Evolutionary conservation across 2,329 filamentous ascomycete genomes (phyloP), one percentile per base, ranked within the genome.

Genomic region (Paramyrothecium sp.): DNA sequence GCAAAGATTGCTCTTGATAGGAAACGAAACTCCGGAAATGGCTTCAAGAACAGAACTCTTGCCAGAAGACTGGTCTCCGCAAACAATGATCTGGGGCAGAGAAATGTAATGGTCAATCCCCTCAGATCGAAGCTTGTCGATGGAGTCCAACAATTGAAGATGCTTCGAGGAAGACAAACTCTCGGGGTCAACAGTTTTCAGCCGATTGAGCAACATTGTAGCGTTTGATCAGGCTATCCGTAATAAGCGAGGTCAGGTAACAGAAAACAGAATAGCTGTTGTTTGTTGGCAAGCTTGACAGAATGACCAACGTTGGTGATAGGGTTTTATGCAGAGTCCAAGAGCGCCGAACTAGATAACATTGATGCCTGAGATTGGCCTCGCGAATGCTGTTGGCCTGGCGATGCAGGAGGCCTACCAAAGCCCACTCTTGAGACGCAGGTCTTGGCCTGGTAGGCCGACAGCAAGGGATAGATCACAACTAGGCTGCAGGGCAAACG

Each of bases 11-110:
- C 83, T 81, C n/a, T 83, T 82, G 12, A 77, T 73, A 0, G 86
- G 85, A 58, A 89, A 89, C 0, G 79, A 74, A 1, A 89, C 76
- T 2, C 82, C 80, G 0, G 85, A 86, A 41, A 89, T 83, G 1
- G 84, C 85, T 63, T 89, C 84, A 0, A 89, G 78, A 0, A 88
- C 83, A 0, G 85, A 88, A 53, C 82, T 87, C 68, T 89, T 89
- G 2, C 85, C 86, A 1, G 81, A 80, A 0, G 81, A 86, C 62
- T 88, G 84, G 55, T 87, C 81, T 1, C 86, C 85, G 54, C 80
- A 85, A 8, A 85, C 80, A 2, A 85, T 76, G 17, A 83, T 65
- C 55, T 81, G 75, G 1, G 79, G 80, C 0, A 81, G 63, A 17
- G 66, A 67, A 11, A 77, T 58, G 44, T 71, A 72, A n/a, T 69